A percentile compares a stretch with the other conserved stretches of the same genome.
Evolutionary conservation across 148 eudicot genomes (phyloP).

Genomic region (Camellia granthamiana): DNA sequence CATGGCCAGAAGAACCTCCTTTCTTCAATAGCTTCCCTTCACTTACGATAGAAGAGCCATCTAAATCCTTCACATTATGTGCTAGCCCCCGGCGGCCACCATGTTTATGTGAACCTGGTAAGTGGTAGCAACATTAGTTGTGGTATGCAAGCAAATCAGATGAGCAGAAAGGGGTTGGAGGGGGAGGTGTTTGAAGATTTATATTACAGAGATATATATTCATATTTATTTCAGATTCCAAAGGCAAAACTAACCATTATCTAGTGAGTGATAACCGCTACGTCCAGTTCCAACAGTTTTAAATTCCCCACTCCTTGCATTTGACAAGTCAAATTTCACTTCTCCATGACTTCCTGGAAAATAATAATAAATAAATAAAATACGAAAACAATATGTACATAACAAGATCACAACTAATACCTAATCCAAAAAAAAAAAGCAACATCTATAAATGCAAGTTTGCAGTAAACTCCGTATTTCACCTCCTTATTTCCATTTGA

Average conservation of each 20-base stretch:
- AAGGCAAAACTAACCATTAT: conserved; percentile 46
- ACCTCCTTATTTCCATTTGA: not conserved
- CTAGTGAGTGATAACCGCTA: conserved; percentile 33
- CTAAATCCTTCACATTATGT: conserved; percentile 56
- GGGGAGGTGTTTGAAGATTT: not conserved
- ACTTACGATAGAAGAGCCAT: conserved; percentile 31
- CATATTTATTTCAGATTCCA: not conserved
- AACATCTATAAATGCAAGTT: not conserved
- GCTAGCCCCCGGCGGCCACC: conserved; percentile 62
- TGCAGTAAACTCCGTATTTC: not conserved
- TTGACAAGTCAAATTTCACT: conserved; percentile 36
- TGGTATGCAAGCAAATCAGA: not conserved
- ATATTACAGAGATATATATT: not conserved
- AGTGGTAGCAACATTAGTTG: conserved; percentile 5
- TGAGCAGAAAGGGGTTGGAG: not conserved
- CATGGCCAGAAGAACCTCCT: conserved; percentile 54
- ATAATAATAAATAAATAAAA: no score
- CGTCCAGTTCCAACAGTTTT: conserved; percentile 43
- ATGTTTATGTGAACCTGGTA: conserved; percentile 62
- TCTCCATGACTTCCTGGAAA: conserved; percentile 49
- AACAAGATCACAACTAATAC: not conserved
- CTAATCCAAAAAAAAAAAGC: not conserved
- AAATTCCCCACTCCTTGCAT: conserved; percentile 38
- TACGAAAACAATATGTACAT: not conserved
- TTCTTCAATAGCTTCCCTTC: conserved; percentile 60